These are phyloP conservation scores for Penicillium griseofulvum DNA, from an alignment of 2,329 filamentous ascomycete species.

Conservation along the genomic window DNA sequence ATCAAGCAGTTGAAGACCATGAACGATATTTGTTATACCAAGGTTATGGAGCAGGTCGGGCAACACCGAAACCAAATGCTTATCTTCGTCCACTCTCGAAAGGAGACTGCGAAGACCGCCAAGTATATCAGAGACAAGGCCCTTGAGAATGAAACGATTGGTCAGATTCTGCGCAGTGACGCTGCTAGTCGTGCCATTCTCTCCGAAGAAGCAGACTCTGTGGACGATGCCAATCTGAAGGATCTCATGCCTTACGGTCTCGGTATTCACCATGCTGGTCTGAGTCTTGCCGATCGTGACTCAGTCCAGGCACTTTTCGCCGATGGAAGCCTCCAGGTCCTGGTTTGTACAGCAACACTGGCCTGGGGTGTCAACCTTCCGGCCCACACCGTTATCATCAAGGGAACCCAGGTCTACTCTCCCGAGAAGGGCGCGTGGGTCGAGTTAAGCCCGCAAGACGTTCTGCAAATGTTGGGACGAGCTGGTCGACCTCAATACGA, in stretches of 20 bases:
- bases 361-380: slow-evolving; percentile 99
- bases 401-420: slow-evolving; percentile 96
- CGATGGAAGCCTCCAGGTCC: slow-evolving; percentile 85
- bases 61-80: slow-evolving; percentile 95
- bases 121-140: slow-evolving; percentile 96
- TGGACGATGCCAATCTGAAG: slow-evolving; percentile 84
- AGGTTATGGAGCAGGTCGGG: slow-evolving; percentile 94
- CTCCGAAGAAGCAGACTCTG: slow-evolving; percentile 76
- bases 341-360: slow-evolving; percentile 96
- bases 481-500: slow-evolving; percentile 95
- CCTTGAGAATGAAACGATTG: slow-evolving; percentile 94
- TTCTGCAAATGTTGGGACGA: slow-evolving; percentile 97
- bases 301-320: slow-evolving; percentile 94
- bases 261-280: slow-evolving; percentile 96
- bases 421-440: slow-evolving; percentile 99
- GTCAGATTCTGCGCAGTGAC: slow-evolving; percentile 89
- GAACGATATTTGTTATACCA: slow-evolving; percentile 98
- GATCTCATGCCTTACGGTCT: slow-evolving; percentile 95
- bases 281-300: slow-evolving; percentile 91
- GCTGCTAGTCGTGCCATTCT: slow-evolving; percentile 87
- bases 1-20: slow-evolving; percentile 99
- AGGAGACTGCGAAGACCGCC: slow-evolving; percentile 96
- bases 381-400: slow-evolving; percentile 97
- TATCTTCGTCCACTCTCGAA: slow-evolving; percentile 96
- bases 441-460: slow-evolving; percentile 93